Evolutionary conservation across 371 early-diverging fungal genomes (phyloP).

Genomic region (Mucor saturninus): DNA sequence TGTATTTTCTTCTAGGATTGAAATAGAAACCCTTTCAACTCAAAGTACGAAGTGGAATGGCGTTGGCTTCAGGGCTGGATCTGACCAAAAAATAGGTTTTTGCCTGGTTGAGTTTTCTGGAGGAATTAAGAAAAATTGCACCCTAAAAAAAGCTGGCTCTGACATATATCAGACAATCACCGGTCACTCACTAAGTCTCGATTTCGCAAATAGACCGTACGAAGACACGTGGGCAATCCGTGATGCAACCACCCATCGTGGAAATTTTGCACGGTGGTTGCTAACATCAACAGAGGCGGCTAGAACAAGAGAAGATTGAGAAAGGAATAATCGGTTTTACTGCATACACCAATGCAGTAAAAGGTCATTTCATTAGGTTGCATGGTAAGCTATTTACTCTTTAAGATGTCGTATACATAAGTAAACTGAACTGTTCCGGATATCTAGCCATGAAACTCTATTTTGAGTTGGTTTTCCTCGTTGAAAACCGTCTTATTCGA

Average conservation of each 20-base stretch:
- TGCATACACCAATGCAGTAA: conserved; percentile 20
- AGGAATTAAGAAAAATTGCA: conserved; percentile 24
- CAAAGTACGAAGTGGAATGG: conserved; percentile 21
- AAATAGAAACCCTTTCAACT: conserved; percentile 19
- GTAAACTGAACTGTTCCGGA: conserved; percentile 23
- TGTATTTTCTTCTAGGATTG: conserved; percentile 17
- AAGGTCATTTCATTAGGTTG: conserved; percentile 26
- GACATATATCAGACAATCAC: too few relatives aligned
- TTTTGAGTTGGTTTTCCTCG: conserved; percentile 21
- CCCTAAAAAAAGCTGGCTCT: conserved; percentile 1
- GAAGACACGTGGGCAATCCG: too few relatives aligned
- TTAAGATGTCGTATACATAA: conserved; percentile 20
- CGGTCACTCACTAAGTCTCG: too few relatives aligned
- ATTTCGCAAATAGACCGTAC: too few relatives aligned
- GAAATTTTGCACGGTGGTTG: too few relatives aligned
- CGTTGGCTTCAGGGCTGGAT: conserved; percentile 18
- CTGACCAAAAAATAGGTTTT: conserved; percentile 22
- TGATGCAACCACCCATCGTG: too few relatives aligned
- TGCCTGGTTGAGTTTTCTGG: conserved; percentile 25
- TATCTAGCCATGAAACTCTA: conserved; percentile 24
- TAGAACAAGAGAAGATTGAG: conserved; percentile 21
- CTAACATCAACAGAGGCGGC: too few relatives aligned
- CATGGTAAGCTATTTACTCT: conserved; percentile 21
- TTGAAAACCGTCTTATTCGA: conserved; percentile 18
- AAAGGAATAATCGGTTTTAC: conserved; percentile 19